Evolutionary conservation across 176 grass and related monocot genomes (phyloP).

Genomic region (Cenchrus purpureus): DNA sequence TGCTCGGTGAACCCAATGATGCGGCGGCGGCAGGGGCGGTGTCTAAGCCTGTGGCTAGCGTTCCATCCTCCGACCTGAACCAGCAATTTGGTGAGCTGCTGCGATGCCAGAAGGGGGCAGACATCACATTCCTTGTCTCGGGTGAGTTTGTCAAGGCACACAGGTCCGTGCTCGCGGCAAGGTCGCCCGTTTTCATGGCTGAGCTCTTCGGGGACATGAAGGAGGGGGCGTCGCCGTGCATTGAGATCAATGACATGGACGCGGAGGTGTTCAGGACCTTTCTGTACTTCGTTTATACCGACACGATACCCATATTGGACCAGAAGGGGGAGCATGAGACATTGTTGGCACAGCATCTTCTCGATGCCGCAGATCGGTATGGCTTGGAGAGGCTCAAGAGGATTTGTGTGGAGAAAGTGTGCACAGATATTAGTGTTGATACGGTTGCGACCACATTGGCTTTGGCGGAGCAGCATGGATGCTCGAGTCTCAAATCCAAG

Average conservation of each 20-base stretch:
- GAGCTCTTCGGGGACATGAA: slow-evolving; percentile 46
- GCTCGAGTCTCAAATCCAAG: slow-evolving; percentile 45
- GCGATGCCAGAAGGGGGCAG: background rate
- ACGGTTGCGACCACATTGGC: slow-evolving; percentile 44
- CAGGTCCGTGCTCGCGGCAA: slow-evolving; percentile 35
- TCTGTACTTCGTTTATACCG: slow-evolving; percentile 63
- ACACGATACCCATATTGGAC: slow-evolving; percentile 32
- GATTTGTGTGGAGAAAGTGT: slow-evolving; percentile 46
- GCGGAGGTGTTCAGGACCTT: slow-evolving; percentile 41
- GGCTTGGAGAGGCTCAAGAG: slow-evolving; percentile 51
- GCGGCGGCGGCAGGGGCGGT: background rate
- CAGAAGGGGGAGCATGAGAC: background rate
- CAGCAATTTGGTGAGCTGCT: slow-evolving; percentile 39
- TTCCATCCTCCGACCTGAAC: slow-evolving; percentile 11
- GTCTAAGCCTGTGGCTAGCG: background rate
- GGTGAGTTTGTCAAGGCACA: slow-evolving; percentile 29
- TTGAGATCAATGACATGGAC: slow-evolving; percentile 46
- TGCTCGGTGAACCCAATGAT: background rate
- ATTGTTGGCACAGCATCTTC: slow-evolving; percentile 45
- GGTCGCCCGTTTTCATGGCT: slow-evolving; percentile 46
- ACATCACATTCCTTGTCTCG: slow-evolving; percentile 31
- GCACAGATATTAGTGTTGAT: slow-evolving; percentile 11
- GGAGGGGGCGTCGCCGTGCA: background rate
- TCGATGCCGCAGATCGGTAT: slow-evolving; percentile 56
- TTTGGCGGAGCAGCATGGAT: slow-evolving; percentile 55